phyloP scores from a whole-genome alignment of 1,139 yeast genomes.

The Candida sp. region DNA sequence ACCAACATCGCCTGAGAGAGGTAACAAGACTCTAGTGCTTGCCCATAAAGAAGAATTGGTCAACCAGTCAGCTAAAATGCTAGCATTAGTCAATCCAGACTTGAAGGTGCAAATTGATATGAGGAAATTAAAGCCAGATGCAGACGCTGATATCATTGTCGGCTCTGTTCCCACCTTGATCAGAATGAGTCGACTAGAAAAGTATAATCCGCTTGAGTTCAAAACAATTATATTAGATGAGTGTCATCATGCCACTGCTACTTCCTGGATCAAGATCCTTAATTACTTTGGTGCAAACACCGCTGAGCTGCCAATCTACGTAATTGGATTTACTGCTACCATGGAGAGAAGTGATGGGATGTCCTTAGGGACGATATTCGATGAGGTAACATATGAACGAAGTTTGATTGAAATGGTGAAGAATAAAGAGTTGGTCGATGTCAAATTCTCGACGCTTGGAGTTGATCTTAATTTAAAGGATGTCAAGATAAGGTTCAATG shows the following conservation, averaged over 20 bases:
- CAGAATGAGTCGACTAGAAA: conserved; percentile 44
- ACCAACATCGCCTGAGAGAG: conserved; percentile 24
- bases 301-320: conserved; percentile 42
- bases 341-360: conserved; percentile 62
- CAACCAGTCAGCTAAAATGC: conserved; percentile 59
- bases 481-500: conserved; percentile 38
- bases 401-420: conserved; percentile 65
- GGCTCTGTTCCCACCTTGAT: conserved; percentile 74
- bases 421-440: conserved; percentile 69
- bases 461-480: conserved; percentile 34
- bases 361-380: conserved; percentile 59
- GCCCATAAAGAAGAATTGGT: conserved; percentile 85
- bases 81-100: conserved; percentile 47
- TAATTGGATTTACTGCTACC: conserved; percentile 90
- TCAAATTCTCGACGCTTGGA: conserved; percentile 58
- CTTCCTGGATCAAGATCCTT: conserved; percentile 58
- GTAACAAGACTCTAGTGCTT: conserved; percentile 57
- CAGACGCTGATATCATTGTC: conserved; percentile 60
- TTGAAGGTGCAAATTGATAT: conserved; percentile 67
- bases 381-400: conserved; percentile 72
- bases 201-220: conserved; percentile 55
- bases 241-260: conserved; percentile 89
- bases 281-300: conserved; percentile 53
- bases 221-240: conserved; percentile 84
- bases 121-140: conserved; percentile 44